Conservation (phyloP, 164 flowering plant species). For the Santalum album region DNA sequence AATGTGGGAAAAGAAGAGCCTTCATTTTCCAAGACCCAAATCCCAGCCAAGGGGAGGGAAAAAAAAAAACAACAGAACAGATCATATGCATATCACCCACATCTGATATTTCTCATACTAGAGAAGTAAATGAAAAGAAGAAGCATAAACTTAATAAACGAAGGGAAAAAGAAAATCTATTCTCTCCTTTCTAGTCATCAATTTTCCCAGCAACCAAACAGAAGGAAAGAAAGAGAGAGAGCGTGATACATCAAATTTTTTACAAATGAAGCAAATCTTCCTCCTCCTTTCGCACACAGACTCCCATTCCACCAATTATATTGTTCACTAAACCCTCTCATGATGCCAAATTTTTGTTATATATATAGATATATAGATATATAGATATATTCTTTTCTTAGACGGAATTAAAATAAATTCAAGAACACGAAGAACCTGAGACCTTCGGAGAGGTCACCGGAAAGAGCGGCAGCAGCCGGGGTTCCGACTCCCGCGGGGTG, state of each 20-base stretch:
- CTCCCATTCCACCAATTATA: conserved; percentile 13
- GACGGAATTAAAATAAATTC: not conserved
- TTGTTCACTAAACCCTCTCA: not conserved
- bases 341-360: conserved; percentile 5
- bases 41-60: no score
- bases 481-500: not conserved
- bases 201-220: conserved; percentile 7
- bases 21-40: no score
- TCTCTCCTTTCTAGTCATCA: not conserved
- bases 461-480: not conserved
- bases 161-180: not conserved
- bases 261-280: conserved; percentile 16
- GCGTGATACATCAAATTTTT: conserved; percentile 2
- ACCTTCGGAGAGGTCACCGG: not conserved
- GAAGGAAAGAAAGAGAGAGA: not conserved
- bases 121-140: no score
- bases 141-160: no score
- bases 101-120: no score
- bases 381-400: no score
- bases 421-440: not conserved
- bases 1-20: no score
- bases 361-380: not conserved
- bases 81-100: not conserved
- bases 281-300: conserved; percentile 3
- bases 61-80: not conserved